These are phyloP conservation scores for Thraustochytrium sp. DNA, from an alignment of 352 stramenopile genomes.

Conservation along the genomic window DNA sequence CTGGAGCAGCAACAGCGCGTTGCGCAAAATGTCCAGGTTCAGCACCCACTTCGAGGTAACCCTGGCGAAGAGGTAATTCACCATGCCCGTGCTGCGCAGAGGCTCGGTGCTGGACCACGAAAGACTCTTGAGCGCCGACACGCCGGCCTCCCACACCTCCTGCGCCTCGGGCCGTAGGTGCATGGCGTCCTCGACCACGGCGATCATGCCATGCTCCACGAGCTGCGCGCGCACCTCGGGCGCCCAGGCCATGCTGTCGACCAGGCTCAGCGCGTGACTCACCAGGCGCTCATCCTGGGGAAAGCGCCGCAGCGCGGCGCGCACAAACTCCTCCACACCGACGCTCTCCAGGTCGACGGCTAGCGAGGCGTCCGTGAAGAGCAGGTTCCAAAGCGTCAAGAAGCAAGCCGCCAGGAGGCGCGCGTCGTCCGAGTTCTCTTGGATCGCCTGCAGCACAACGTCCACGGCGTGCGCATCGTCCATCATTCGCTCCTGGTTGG, in stretches of 20 bases:
- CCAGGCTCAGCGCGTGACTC: not conserved
- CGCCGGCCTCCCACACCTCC: constrained; percentile 9
- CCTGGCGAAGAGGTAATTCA: not conserved
- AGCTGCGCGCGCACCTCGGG: not conserved
- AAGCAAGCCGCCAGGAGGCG: not conserved
- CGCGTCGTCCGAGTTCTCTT: not conserved
- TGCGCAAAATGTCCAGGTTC: constrained; percentile 26
- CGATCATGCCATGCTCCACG: not conserved
- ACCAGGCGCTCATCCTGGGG: not conserved
- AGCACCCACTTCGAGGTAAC: not conserved
- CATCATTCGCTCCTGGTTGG: not conserved
- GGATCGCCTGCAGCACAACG: not conserved
- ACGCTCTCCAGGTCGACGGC: not conserved
- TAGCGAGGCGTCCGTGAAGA: not conserved
- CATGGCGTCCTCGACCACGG: not conserved
- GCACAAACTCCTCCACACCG: not conserved
- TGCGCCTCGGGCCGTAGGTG: not conserved
- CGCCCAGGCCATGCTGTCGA: constrained; percentile 16
- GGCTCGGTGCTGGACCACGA: not conserved
- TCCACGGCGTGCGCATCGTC: not conserved
- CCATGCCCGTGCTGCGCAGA: not conserved
- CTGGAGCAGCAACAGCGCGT: constrained; percentile 19
- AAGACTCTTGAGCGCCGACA: constrained; percentile 32
- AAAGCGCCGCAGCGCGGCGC: not conserved
- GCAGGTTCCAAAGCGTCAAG: constrained; percentile 16